Evolutionary conservation across 768 basidiomycete species (phyloP).

Genomic region (Mycena metata): DNA sequence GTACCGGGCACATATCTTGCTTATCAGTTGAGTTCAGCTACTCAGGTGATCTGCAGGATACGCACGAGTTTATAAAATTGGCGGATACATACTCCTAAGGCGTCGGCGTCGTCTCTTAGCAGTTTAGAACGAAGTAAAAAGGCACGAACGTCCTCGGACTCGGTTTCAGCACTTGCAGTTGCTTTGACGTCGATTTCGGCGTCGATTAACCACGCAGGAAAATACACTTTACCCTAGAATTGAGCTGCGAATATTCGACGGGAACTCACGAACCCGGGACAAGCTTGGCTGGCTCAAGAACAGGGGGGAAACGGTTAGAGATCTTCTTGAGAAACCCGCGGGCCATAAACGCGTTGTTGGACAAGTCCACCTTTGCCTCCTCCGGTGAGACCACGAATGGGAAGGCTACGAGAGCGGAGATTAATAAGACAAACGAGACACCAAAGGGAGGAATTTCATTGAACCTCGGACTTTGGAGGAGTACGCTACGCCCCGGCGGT

Average conservation of each 20-base stretch:
- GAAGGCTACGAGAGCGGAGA: constrained; percentile 23
- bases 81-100: constrained; percentile 49
- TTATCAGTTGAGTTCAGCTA: constrained; percentile 32
- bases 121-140: background rate
- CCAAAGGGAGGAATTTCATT: background rate
- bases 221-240: constrained; percentile 64
- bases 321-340: background rate
- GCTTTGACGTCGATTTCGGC: constrained; percentile 62
- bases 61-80: constrained; percentile 63
- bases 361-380: constrained; percentile 6
- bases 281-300: constrained; percentile 16
- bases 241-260: constrained; percentile 46
- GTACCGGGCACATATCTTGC: constrained; percentile 61
- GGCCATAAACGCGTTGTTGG: background rate
- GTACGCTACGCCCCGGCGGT: constrained; percentile 13
- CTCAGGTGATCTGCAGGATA: constrained; percentile 37
- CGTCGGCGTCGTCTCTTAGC: constrained; percentile 10
- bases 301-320: background rate
- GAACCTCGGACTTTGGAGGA: constrained; percentile 34
- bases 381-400: constrained; percentile 27
- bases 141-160: constrained; percentile 42
- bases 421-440: constrained; percentile 7
- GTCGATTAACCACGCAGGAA: constrained; percentile 74
- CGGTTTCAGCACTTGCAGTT: constrained; percentile 42
- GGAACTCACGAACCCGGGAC: constrained; percentile 51